Evolutionary conservation across 2,329 filamentous ascomycete genomes (phyloP).

Genomic region (Sporothrix brasiliensis): DNA sequence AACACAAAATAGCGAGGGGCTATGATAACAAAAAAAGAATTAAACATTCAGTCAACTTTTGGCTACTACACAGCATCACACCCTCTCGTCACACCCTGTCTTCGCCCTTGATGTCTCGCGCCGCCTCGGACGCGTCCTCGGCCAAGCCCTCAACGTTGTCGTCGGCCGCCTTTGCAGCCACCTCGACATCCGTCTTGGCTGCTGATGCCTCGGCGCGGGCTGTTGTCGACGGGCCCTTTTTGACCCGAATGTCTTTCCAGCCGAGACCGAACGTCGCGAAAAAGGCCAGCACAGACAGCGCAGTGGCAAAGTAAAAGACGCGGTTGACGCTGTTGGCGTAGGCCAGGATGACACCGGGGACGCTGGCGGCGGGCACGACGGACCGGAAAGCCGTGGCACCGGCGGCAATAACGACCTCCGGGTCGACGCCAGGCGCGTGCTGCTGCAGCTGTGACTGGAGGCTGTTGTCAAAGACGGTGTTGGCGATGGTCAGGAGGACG

Average conservation of each 20-base stretch:
- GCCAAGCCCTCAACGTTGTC: neutral
- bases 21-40: neutral
- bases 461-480: constrained; percentile 55
- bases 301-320: constrained; percentile 48
- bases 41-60: neutral
- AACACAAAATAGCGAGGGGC: neutral
- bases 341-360: constrained; percentile 44
- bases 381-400: constrained; percentile 37
- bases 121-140: neutral
- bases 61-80: too few species aligned
- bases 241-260: constrained; percentile 18
- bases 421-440: constrained; percentile 8
- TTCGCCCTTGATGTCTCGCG: neutral
- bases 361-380: constrained; percentile 39
- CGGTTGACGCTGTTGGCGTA: constrained; percentile 44
- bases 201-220: neutral
- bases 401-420: constrained; percentile 11
- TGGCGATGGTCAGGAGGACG: constrained; percentile 53
- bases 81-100: neutral
- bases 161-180: neutral
- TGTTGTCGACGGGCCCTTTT: neutral
- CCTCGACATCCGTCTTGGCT: neutral
- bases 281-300: constrained; percentile 24
- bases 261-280: neutral
- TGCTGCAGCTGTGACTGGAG: neutral